phyloP scores from a whole-genome alignment of 2,329 filamentous ascomycete genomes.

The Passalora sequoiae region DNA sequence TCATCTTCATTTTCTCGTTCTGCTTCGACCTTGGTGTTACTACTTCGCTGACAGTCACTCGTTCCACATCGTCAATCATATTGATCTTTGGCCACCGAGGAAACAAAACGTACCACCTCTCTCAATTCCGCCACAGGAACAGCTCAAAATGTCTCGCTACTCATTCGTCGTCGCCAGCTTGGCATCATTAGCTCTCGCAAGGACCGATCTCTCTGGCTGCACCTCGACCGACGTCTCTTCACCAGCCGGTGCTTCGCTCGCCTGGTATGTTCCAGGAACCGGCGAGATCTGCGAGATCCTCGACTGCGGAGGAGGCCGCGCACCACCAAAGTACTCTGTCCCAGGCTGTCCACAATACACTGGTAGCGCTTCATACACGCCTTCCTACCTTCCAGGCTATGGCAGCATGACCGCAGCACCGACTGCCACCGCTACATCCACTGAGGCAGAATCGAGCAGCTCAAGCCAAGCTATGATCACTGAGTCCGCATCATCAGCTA shows the following conservation, averaged over 20 bases:
- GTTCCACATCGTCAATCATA: constrained; percentile 1
- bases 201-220: constrained; percentile 41
- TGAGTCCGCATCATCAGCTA: background rate
- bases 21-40: no score
- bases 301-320: constrained; percentile 64
- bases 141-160: constrained; percentile 13
- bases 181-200: constrained; percentile 30
- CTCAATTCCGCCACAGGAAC: no score
- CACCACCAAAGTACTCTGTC: constrained; percentile 56
- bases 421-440: constrained; percentile 3
- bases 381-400: constrained; percentile 44
- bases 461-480: background rate
- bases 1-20: no score
- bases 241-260: constrained; percentile 42
- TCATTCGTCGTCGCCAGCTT: constrained; percentile 28
- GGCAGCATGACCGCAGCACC: constrained; percentile 14
- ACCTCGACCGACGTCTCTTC: constrained; percentile 38
- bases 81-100: no score
- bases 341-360: constrained; percentile 56
- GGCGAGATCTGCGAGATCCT: constrained; percentile 60
- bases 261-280: constrained; percentile 59
- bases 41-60: constrained; percentile 4
- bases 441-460: background rate
- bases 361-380: constrained; percentile 53
- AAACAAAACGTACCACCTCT: no score